Conservation (phyloP, 371 early-diverging fungal species). For the Mucor racemosus region DNA sequence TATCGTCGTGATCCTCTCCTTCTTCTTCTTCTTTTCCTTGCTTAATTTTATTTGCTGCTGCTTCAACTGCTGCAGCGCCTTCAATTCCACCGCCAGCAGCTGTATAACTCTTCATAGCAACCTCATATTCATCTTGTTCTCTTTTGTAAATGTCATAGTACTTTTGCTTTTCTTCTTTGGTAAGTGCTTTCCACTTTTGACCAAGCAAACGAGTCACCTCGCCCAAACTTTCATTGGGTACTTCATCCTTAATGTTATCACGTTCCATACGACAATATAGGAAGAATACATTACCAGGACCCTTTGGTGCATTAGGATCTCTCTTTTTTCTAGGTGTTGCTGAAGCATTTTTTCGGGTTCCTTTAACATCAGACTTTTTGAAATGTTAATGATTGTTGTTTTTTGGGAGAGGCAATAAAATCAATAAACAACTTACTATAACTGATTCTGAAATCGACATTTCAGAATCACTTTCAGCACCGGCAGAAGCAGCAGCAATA, state of each 20-base stretch:
- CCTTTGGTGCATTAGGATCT: conserved; percentile 66
- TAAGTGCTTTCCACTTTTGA: conserved; percentile 49
- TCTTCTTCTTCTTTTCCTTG: conserved; percentile 45
- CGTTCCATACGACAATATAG: conserved; percentile 59
- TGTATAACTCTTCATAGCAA: conserved; percentile 31
- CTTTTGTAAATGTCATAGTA: conserved; percentile 28
- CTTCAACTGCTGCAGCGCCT: conserved; percentile 32
- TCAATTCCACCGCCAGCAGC: conserved; percentile 32
- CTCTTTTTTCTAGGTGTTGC: conserved; percentile 33
- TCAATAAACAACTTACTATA: conserved; percentile 13
- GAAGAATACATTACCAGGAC: conserved; percentile 63
- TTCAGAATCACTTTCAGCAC: conserved; percentile 31
- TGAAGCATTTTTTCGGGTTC: conserved; percentile 10
- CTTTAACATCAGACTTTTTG: conserved; percentile 15
- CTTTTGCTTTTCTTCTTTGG: conserved; percentile 43
- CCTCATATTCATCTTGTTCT: conserved; percentile 27
- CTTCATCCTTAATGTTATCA: conserved; percentile 54
- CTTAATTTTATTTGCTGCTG: conserved; percentile 16
- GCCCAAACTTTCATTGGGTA: conserved; percentile 48
- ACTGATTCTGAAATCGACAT: conserved; percentile 30
- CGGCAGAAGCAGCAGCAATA: background rate
- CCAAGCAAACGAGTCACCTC: conserved; percentile 48
- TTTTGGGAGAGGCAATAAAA: too few relatives aligned
- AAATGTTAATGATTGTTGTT: background rate
- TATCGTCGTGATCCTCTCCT: conserved; percentile 57